A percentile compares a stretch with the other conserved stretches of the same genome.
phyloP scores from a whole-genome alignment of 225 moss, liverwort and hornwort species.

The Antitrichia curtipendula region DNA sequence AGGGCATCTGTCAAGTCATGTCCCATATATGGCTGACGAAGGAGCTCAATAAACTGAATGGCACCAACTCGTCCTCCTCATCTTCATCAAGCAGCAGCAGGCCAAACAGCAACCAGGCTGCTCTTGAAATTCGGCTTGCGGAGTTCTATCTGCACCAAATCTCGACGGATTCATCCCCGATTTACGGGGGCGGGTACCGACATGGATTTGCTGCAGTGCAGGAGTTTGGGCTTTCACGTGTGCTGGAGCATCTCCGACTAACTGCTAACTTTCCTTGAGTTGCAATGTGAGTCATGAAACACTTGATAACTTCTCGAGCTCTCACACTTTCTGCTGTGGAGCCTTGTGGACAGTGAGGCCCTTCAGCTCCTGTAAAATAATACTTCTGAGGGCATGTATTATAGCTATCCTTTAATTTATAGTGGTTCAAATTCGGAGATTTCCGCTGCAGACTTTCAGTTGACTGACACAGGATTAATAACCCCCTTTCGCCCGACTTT shows the following conservation, averaged over 20 bases:
- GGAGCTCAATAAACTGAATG: conserved; percentile 23
- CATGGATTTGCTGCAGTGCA: conserved; percentile 20
- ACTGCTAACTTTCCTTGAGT: conserved; percentile 25
- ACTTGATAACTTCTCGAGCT: not conserved
- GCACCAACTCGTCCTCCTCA: conserved; percentile 1
- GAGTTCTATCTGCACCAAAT: conserved; percentile 47
- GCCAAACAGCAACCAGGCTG: not conserved
- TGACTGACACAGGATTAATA: not conserved
- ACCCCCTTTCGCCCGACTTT: not conserved
- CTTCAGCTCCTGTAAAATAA: not conserved
- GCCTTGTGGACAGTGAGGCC: not conserved
- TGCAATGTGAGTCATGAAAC: not conserved
- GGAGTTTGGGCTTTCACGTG: conserved; percentile 25
- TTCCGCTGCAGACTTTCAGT: not conserved
- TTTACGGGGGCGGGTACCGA: conserved; percentile 38
- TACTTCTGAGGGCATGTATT: not conserved
- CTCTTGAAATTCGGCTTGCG: conserved; percentile 16
- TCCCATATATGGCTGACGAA: conserved; percentile 52
- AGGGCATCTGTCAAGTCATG: conserved; percentile 80
- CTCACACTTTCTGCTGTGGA: not conserved
- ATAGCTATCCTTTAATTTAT: not conserved
- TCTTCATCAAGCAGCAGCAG: conserved; percentile 10
- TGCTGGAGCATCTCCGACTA: conserved; percentile 39
- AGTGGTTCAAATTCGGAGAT: not conserved
- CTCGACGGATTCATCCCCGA: conserved; percentile 31